Base-by-base conservation (phyloP, 2,329 filamentous ascomycete genomes). In the Drechslerella coelobrocha region DNA sequence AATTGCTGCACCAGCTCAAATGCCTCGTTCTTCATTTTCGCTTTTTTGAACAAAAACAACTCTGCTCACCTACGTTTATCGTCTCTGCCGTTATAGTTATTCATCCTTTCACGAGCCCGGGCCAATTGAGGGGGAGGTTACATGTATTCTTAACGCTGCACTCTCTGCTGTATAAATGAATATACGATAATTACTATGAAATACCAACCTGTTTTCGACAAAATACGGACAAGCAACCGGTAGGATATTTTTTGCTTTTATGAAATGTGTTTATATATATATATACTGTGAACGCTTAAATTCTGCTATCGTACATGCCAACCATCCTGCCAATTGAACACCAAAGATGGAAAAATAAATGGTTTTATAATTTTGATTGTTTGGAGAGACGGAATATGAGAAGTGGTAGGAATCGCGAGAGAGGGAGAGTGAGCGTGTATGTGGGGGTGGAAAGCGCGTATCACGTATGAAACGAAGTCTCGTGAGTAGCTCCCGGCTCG, bases 241-340 rank as follows among this genome's bases (percentile, higher is more conserved):
- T n/a, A n/a, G n/a, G n/a, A n/a, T n/a, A n/a, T 26, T 41, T 39
- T 41, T 26, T 60, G 1, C 23, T 37, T 59, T 23, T 21, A 2
- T 12, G 26, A n/a, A n/a, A n/a, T n/a, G n/a, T n/a, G n/a, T n/a
- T n/a, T n/a, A 48, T 24, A 19, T 48, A 23, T 48, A 48, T 48
- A 48, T n/a, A 48, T 48, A 23, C n/a, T 17, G 45, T 24, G 45
- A 12, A 48, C 43, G 9, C 9, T 10, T 37, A 8, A 37, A 37
- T 6, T 8, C n/a, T 19, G 62, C 62, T 68, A 68, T 68, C 55
- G 62, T 68, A 68, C 62, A 68, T 55, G 37, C 23, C 55, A 37
- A 41, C 55, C 62, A 47, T 34, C 62, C 62, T 41, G 56, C 45
- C n/a, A n/a, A n/a, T n/a, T n/a, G 48, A 68, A 68, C 55, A 68